Evolutionary conservation across 1,284 basidiomycete genomes (phyloP), one percentile per base, ranked within the genome.

Genomic region (Sporisorium sorghi): DNA sequence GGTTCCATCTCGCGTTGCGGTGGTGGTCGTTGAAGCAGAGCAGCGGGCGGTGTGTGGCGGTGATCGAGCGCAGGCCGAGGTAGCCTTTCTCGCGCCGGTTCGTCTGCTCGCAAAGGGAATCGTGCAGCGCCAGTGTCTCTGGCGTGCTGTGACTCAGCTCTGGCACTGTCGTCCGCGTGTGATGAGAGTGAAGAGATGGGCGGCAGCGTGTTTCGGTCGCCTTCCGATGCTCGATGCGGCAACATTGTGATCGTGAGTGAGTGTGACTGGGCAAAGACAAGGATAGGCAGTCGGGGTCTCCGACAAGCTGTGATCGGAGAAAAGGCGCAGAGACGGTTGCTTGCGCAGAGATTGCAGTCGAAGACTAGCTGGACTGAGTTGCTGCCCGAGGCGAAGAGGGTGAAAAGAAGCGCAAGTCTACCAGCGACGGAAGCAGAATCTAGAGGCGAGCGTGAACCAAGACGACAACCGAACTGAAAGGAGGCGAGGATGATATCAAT

Each of bases 181-280:
- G 63, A 66, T 9, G 64, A 57, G 10, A 68, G 54, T 6, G 58
- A 35, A n/a, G 67, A 59, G 43, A 69, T 69, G 44, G 60, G 57
- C 9, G 67, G 60, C 7, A 69, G 57, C n/a, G 67, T 59, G n/a
- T 59, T 58, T 47, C 60, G 67, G 37, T 59, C 67, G 33, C 47
- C 52, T 63, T 69, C 67, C 1, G 57, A 37, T 10, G 48, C 39
- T 47, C 60, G 56, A 21, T 8, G 42, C 10, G 56, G 52, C 24
- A 59, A 59, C 67, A 69, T 69, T 42, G 26, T 51, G 54, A n/a
- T n/a, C 28, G 37, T 26, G 30, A 21, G 0, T 17, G 44, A 43
- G 12, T n/a, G 28, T 21, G 8, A 21, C 14, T 19, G 43, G 11
- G 17, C 15, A 9, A 50, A 23, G 19, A n/a, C 14, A 12, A 17